Evolutionary conservation across 192 early-diverging fungal genomes (phyloP).

Genomic region (Coemansia sp.): DNA sequence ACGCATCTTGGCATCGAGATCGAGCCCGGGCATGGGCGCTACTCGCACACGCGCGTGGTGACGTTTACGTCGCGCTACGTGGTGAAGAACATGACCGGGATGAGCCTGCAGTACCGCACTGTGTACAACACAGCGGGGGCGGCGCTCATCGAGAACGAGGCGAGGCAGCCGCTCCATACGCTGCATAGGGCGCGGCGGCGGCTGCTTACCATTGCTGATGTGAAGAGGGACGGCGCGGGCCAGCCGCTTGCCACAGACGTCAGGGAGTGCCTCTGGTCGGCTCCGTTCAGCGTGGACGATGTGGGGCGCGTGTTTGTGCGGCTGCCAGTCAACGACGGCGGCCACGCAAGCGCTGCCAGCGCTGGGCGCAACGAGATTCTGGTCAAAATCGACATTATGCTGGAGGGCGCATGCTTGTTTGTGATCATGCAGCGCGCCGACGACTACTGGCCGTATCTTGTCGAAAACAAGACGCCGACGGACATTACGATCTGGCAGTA

Average conservation of each 20-base stretch:
- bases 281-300: conserved; percentile 85
- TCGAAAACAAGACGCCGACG: conserved; percentile 59
- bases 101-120: conserved; percentile 76
- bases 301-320: conserved; percentile 86
- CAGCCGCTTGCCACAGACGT: neutral
- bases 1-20: conserved; percentile 83
- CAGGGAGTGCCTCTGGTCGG: conserved; percentile 72
- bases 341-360: conserved; percentile 55
- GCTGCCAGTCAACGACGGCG: conserved; percentile 54
- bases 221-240: conserved; percentile 23
- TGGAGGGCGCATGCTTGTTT: conserved; percentile 92
- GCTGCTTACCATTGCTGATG: conserved; percentile 70
- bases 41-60: conserved; percentile 83
- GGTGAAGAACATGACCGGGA: conserved; percentile 76
- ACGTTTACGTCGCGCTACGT: conserved; percentile 91
- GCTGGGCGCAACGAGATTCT: conserved; percentile 45
- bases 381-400: conserved; percentile 76
- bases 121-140: conserved; percentile 60
- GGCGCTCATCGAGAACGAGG: conserved; percentile 54
- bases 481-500: conserved; percentile 81
- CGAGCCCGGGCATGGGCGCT: conserved; percentile 86
- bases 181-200: conserved; percentile 66
- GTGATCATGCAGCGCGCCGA: conserved; percentile 75
- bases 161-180: conserved; percentile 69
- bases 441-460: conserved; percentile 84